Base-by-base conservation (phyloP, 257 asterid genomes). In the Forsythia viridissima region DNA sequence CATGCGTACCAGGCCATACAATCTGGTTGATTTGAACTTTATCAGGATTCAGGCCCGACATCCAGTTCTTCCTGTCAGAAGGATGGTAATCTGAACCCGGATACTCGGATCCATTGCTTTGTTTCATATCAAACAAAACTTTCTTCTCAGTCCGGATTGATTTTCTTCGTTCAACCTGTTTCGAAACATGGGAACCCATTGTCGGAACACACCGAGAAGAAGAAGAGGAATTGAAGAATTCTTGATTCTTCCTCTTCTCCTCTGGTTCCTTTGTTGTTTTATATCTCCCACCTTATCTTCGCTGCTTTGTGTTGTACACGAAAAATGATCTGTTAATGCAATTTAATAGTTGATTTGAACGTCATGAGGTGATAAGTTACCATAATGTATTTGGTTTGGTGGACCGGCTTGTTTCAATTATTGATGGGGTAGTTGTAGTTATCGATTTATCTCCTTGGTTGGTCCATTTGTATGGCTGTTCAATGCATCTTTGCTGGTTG, bases 1-100 rank as follows among this genome's bases (percentile, higher is more conserved):
- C 97, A 77, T 96, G 97, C 1, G 98, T 96, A 0, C 98, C 99
- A 10, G 98, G 98, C 98, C 98, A 96, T 0, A 92, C 94, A 18
- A 96, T 96, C 75, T 91, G 88, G 77, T 96, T 74, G 13, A 96
- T 63, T 4, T 84, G 81, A 73, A 90, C 44, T 1, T 76, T 90
- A 0, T 85, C 94, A 0, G 90, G 93, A 18, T 77, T 72, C 4
- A 93, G 91, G 37, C 72, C 76, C 68, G 84, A 74, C 97, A 93
- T 92, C 99, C 99, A 96, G 86, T 86, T 93, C 81, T 85, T 85
- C 2, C 91, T 81, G 41, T 95, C 95, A 13, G 84, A 41, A 1
- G 94, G 87, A 69, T 18, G 80, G 85, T 91, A 87, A 69, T 93
- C 98, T 74, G 83, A 82, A 59, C 99, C 91, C 0, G 97, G 98